Conservation (phyloP, 2,329 filamentous ascomycete species). For the Blastomyces percursus region DNA sequence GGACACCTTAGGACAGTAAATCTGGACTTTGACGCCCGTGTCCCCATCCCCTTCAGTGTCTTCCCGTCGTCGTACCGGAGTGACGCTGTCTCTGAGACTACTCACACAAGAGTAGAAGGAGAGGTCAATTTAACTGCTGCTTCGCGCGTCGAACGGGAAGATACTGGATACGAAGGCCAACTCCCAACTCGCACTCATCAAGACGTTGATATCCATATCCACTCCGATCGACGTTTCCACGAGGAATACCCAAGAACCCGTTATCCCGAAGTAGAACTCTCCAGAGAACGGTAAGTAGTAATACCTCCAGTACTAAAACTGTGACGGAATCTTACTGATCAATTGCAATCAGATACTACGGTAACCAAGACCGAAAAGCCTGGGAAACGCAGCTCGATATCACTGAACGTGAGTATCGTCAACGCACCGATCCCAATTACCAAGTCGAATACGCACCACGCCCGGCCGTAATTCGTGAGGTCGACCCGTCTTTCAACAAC, state of each 20-base stretch:
- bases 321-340: constrained; percentile 5
- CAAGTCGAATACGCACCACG: constrained; percentile 35
- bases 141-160: constrained; percentile 94
- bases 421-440: constrained; percentile 47
- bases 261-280: constrained; percentile 40
- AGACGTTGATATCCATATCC: constrained; percentile 72
- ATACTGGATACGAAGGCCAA: constrained; percentile 62
- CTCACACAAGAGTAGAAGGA: constrained; percentile 75
- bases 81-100: constrained; percentile 55
- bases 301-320: neutral
- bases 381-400: constrained; percentile 41
- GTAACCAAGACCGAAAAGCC: constrained; percentile 29
- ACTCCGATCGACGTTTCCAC: constrained; percentile 30
- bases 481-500: constrained; percentile 21
- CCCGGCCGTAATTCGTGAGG: constrained; percentile 23
- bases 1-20: constrained; percentile 74
- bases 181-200: constrained; percentile 56
- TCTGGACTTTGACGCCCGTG: constrained; percentile 99
- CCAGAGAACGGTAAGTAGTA: constrained; percentile 38
- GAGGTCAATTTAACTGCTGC: constrained; percentile 64
- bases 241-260: constrained; percentile 29
- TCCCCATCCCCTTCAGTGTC: constrained; percentile 99
- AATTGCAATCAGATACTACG: constrained; percentile 15
- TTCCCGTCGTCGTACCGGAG: constrained; percentile 96
- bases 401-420: constrained; percentile 54